Base-by-base conservation (phyloP, 2,329 filamentous ascomycete species). In the Verticillium tricorpus region DNA sequence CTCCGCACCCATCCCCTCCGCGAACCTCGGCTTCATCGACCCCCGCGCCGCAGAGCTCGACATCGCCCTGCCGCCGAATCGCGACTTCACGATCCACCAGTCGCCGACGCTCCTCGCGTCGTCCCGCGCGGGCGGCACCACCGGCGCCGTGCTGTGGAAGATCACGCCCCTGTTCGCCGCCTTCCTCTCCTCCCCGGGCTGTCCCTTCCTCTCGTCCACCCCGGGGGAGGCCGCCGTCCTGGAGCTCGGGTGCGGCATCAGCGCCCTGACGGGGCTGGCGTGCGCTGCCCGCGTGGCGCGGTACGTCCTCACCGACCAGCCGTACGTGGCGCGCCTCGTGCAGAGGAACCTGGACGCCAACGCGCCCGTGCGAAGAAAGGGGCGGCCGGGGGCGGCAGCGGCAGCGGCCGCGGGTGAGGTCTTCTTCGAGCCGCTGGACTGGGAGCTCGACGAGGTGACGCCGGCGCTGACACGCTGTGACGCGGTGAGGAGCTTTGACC, bases 171-270 rank as follows among this genome's bases (percentile, higher is more conserved):
- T 87, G 55, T 88, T 98, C 70, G 91, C 93, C 25, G 80, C 86
- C 66, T 98, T 92, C 92, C 82, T 98, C 56, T 81, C 87, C 37
- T 81, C 82, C 3, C 74, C 82, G 2, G 71, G 74, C 34, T 93
- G 92, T 72, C 73, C 86, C 0, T 81, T 97, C 57, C 87, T 88
- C 76, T 73, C 76, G 40, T 69, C 76, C 61, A 19, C 7, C 25
- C 15, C 25, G 25, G 54, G 22, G 14, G 54, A 12, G 14, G 58
- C 66, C 6, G 79, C 79, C 6, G 80, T 93, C 22, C 80, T 97
- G 61, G 95, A 98, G 71, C 85, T 99, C 6, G 95, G 95, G 54
- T 93, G 92, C 72, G 95, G 95, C 60, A 89, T 96, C 61, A 91
- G 93, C 0, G 92, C 89, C 19, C 80, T 98, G 39, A 85, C 93